Conservation (phyloP, 192 early-diverging fungal genomes). For the Pilaira anomala region DNA sequence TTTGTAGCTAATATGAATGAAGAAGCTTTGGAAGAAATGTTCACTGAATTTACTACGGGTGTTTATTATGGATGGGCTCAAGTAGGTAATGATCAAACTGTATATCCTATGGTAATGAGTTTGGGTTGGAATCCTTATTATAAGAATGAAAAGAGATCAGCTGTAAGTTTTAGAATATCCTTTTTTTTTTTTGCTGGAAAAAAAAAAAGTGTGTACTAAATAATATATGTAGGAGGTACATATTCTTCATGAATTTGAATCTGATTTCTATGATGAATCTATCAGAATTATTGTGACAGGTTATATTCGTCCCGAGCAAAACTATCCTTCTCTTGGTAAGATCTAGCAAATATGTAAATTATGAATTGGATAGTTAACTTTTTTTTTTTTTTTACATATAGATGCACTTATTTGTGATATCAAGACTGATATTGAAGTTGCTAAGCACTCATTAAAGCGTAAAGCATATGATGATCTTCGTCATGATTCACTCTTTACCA, state of each 20-base stretch:
- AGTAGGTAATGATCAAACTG: conserved; percentile 53
- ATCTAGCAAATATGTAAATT: neutral
- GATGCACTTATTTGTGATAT: conserved; percentile 92
- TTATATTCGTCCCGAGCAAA: conserved; percentile 85
- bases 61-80: conserved; percentile 96
- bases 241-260: conserved; percentile 79
- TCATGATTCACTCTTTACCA: conserved; percentile 37
- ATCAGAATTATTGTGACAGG: conserved; percentile 85
- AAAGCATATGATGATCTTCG: conserved; percentile 53
- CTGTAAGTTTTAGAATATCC: conserved; percentile 46
- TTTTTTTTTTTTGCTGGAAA: conserved; percentile 10
- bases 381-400: conserved; percentile 28
- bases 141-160: conserved; percentile 93
- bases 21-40: conserved; percentile 62
- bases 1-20: conserved; percentile 84
- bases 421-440: conserved; percentile 81
- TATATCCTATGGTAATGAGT: conserved; percentile 98
- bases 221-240: conserved; percentile 77
- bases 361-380: neutral
- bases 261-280: conserved; percentile 90
- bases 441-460: conserved; percentile 63
- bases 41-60: conserved; percentile 69
- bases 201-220: neutral
- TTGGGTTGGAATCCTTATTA: conserved; percentile 99
- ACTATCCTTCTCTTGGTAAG: conserved; percentile 83